Conservation (phyloP, 2,329 filamentous ascomycete species). For the Fusarium drepaniforme region DNA sequence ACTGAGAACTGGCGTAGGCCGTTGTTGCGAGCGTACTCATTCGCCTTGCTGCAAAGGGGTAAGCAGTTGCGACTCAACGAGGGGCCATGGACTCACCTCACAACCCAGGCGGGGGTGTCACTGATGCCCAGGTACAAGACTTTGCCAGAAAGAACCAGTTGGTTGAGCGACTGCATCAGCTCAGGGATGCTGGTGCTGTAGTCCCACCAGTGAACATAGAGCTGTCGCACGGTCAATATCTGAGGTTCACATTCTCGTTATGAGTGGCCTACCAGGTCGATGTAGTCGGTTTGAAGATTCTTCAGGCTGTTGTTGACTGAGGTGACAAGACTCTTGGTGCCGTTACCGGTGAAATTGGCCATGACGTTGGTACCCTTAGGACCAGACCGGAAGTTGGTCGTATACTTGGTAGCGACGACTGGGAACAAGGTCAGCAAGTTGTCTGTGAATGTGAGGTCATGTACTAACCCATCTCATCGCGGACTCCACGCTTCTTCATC, state of each 20-base stretch:
- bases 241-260: background rate
- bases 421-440: conserved; percentile 2
- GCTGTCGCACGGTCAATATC: conserved; percentile 45
- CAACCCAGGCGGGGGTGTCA: conserved; percentile 78
- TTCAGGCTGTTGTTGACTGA: conserved; percentile 68
- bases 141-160: conserved; percentile 70
- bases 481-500: conserved; percentile 73
- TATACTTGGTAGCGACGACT: conserved; percentile 79
- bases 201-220: conserved; percentile 77
- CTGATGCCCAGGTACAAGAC: conserved; percentile 75
- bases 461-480: conserved; percentile 72
- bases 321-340: conserved; percentile 69
- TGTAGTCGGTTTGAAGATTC: conserved; percentile 76
- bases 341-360: conserved; percentile 69
- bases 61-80: background rate
- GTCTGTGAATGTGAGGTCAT: too few relatives aligned
- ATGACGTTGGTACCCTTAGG: conserved; percentile 56
- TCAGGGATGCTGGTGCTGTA: conserved; percentile 75
- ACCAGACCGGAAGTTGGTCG: conserved; percentile 66
- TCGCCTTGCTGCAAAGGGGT: conserved; percentile 62
- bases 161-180: conserved; percentile 76
- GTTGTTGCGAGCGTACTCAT: conserved; percentile 77
- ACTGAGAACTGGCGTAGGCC: conserved; percentile 76
- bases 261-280: conserved; percentile 66
- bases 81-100: conserved; percentile 51